Percentiles rank a stretch among this genome's conserved stretches.
Conservation (phyloP, 768 basidiomycete species). For the Mycena kentingensis region DNA sequence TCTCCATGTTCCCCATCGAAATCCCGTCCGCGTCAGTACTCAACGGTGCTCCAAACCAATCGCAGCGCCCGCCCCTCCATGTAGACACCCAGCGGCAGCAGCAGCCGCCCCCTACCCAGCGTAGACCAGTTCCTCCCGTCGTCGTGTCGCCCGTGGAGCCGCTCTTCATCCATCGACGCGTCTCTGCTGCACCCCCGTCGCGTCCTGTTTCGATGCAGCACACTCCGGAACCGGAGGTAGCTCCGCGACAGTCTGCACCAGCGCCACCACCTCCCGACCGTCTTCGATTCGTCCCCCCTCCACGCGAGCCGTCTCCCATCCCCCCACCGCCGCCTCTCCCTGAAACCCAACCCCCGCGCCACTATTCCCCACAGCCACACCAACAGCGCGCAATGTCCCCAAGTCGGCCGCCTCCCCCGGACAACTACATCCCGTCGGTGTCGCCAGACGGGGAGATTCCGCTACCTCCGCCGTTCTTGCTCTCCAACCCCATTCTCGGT, state of each 20-base stretch:
- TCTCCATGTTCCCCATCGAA: conserved; percentile 12
- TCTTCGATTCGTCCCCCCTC: neutral
- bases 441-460: conserved; percentile 15
- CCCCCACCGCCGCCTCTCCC: neutral
- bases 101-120: neutral
- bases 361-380: conserved; percentile 27
- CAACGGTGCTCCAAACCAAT: conserved; percentile 2
- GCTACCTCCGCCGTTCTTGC: conserved; percentile 21
- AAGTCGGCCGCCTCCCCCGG: too few relatives aligned
- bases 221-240: neutral
- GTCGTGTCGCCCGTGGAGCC: neutral
- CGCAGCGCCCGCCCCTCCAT: neutral
- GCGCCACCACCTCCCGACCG: conserved; percentile 5
- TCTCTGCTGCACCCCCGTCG: neutral
- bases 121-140: neutral
- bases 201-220: neutral
- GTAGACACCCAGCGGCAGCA: neutral
- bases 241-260: neutral
- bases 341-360: conserved; percentile 9
- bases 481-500: conserved; percentile 7
- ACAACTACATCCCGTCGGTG: conserved; percentile 23
- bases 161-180: neutral
- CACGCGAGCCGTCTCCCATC: neutral
- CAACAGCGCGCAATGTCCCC: too few relatives aligned
- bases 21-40: conserved; percentile 18